phyloP scores from a whole-genome alignment of 2,329 filamentous ascomycete species.

The Hypomyces perniciosus region DNA sequence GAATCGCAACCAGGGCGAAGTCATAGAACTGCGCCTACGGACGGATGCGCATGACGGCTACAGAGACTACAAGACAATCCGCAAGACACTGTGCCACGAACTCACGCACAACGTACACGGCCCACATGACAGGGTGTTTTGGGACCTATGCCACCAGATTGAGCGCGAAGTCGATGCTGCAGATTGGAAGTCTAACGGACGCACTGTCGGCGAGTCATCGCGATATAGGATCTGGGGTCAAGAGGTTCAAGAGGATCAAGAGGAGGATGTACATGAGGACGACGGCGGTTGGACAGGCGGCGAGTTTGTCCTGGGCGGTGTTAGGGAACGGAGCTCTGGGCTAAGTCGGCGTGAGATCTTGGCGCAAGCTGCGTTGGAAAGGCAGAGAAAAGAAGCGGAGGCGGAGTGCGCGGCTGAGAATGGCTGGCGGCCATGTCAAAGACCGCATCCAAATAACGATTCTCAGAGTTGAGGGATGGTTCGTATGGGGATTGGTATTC shows the following conservation, averaged over 20 bases:
- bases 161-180: conserved; percentile 76
- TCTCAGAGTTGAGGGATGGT: background rate
- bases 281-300: conserved; percentile 74
- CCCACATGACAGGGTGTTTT: conserved; percentile 81
- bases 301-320: conserved; percentile 65
- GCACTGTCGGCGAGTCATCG: conserved; percentile 58
- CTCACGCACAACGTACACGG: conserved; percentile 85
- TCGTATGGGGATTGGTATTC: background rate
- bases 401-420: conserved; percentile 27
- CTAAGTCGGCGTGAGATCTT: conserved; percentile 68
- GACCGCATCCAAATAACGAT: conserved; percentile 19
- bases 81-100: conserved; percentile 91
- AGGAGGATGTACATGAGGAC: conserved; percentile 53
- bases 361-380: conserved; percentile 43
- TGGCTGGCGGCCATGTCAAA: conserved; percentile 24
- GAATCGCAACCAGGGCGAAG: conserved; percentile 81
- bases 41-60: conserved; percentile 95
- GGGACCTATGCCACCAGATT: conserved; percentile 81
- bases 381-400: conserved; percentile 28
- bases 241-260: conserved; percentile 37
- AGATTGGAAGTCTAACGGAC: conserved; percentile 71
- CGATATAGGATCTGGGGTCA: conserved; percentile 48
- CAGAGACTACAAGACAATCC: conserved; percentile 83
- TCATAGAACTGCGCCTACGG: conserved; percentile 83
- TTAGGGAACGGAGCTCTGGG: conserved; percentile 36